These are phyloP conservation scores for Gossypium davidsonii DNA, from an alignment of 441 rosid species.

Conservation along the genomic window DNA sequence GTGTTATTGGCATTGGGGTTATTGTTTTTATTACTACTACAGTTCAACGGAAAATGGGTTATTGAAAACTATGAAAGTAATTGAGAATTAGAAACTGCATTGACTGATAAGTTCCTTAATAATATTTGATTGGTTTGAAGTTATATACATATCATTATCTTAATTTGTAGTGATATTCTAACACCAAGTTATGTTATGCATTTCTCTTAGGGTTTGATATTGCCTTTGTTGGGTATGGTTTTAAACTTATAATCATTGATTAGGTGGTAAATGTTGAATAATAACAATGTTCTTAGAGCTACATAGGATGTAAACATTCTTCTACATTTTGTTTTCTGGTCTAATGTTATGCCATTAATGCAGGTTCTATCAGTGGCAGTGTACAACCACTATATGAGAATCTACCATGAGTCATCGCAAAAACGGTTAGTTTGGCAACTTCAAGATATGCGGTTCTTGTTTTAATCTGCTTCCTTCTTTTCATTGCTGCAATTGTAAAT, in stretches of 20 bases:
- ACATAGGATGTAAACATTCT: neutral
- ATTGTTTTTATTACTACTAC: neutral
- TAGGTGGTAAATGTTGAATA: neutral
- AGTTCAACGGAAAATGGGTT: neutral
- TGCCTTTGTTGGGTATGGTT: neutral
- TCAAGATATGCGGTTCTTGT: neutral
- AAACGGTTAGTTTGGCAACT: conserved; percentile 48
- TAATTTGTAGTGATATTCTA: neutral
- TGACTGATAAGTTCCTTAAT: neutral
- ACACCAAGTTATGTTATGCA: neutral
- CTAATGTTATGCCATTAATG: conserved; percentile 16
- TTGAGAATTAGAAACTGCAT: neutral
- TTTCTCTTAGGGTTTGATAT: neutral
- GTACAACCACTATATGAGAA: conserved; percentile 92
- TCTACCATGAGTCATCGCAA: conserved; percentile 53
- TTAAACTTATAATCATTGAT: neutral
- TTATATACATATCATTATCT: neutral
- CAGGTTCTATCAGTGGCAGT: conserved; percentile 97
- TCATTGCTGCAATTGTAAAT: neutral
- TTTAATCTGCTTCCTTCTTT: neutral
- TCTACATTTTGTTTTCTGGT: neutral
- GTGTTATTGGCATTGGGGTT: neutral
- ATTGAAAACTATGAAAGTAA: neutral
- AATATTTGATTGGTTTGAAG: neutral
- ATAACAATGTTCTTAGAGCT: neutral